These are phyloP conservation scores for Chlorella variabilis DNA, from an alignment of 163 green algal species.

Conservation along the genomic window DNA sequence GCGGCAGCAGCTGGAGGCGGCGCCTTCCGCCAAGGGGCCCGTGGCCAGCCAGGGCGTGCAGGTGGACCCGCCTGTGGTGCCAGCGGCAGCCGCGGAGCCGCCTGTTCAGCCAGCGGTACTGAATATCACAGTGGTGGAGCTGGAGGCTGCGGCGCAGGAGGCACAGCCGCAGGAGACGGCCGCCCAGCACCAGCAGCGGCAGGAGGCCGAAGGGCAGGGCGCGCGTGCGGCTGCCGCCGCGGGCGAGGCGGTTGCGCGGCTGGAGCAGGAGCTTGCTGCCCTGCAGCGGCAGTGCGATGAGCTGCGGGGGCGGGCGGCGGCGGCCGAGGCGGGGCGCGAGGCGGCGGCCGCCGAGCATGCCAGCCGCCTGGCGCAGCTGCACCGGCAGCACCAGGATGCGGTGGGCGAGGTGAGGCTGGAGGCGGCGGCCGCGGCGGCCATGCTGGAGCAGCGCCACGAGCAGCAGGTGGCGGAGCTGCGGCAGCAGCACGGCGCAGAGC, in stretches of 20 bases:
- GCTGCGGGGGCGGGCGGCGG: background rate
- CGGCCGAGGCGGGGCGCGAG: background rate
- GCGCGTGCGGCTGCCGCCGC: background rate
- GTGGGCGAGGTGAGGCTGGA: background rate
- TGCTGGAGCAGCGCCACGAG: slow-evolving; percentile 19
- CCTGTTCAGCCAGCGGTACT: background rate
- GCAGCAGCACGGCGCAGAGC: slow-evolving; percentile 11
- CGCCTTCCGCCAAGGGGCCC: background rate
- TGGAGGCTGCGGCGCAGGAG: background rate
- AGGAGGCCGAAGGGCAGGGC: too few species aligned
- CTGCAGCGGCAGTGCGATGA: background rate
- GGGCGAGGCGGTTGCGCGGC: background rate
- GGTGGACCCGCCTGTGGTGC: background rate
- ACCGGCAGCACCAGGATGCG: slow-evolving; percentile 5
- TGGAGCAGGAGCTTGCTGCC: background rate
- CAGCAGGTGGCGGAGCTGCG: background rate
- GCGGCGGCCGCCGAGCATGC: slow-evolving; percentile 3
- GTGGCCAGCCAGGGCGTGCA: background rate
- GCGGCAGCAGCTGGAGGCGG: slow-evolving; percentile 8
- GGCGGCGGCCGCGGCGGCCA: background rate
- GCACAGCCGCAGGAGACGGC: background rate
- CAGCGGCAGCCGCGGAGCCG: background rate
- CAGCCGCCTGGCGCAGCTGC: background rate
- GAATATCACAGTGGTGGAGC: background rate
- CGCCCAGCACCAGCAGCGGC: background rate